phyloP scores from a whole-genome alignment of 2,329 filamentous ascomycete genomes.

The Arthrobotrys sinensis region DNA sequence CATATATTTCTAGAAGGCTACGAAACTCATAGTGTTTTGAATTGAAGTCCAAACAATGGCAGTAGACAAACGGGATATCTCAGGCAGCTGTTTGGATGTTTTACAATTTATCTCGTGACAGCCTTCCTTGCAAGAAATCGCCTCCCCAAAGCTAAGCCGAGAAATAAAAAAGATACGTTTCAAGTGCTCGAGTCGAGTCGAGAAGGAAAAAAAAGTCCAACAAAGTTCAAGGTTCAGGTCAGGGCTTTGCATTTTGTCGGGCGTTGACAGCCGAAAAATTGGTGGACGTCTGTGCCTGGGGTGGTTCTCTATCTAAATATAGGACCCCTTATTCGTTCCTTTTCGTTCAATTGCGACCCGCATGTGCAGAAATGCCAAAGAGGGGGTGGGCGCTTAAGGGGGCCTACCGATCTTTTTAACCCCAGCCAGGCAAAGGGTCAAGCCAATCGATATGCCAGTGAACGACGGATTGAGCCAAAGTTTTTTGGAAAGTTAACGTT shows the following conservation, averaged over 20 bases:
- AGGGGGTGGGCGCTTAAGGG: slow-evolving; percentile 41
- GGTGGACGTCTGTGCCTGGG: too few relatives aligned
- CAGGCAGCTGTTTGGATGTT: background rate
- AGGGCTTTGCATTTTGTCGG: background rate
- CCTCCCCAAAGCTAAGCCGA: too few relatives aligned
- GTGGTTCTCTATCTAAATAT: slow-evolving; percentile 2
- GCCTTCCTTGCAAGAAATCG: too few relatives aligned
- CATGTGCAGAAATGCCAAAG: slow-evolving; percentile 32
- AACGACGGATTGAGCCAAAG: slow-evolving; percentile 5
- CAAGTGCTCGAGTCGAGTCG: slow-evolving; percentile 3
- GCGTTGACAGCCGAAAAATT: background rate
- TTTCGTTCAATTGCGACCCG: slow-evolving; percentile 25
- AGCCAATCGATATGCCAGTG: slow-evolving; percentile 17
- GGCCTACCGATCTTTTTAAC: background rate
- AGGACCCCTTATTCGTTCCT: background rate
- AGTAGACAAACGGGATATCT: background rate
- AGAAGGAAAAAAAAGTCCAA: background rate
- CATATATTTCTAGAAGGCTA: background rate
- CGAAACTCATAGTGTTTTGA: background rate
- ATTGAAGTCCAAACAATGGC: too few relatives aligned
- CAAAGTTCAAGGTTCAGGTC: background rate
- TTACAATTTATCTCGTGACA: background rate
- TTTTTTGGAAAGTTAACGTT: background rate
- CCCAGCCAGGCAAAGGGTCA: background rate
- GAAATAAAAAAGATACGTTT: background rate